A percentile compares a stretch with the other conserved stretches of the same genome.
phyloP scores from a whole-genome alignment of 2,329 filamentous ascomycete species.

The Phialophora macrospora region DNA sequence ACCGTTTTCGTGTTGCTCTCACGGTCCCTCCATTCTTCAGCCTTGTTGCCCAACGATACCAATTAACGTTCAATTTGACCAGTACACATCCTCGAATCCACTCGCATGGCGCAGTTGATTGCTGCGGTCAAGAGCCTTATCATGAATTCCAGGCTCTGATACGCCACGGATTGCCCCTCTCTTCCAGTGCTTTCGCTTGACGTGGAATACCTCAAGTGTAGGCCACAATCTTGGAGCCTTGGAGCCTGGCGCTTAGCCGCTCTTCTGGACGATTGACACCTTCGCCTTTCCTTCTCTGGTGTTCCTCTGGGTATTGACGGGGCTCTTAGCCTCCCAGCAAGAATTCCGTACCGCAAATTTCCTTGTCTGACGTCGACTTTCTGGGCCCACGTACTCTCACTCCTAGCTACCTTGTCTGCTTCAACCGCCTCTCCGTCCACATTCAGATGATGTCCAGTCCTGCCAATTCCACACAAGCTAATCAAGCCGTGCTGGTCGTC shows the following conservation, averaged over 20 bases:
- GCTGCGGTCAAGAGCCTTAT: slow-evolving; percentile 1
- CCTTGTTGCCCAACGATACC: not conserved
- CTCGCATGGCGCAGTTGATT: not conserved
- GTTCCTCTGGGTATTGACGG: not conserved
- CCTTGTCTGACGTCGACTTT: not conserved
- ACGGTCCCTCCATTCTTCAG: not conserved
- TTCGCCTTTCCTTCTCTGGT: not conserved
- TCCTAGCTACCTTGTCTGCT: not conserved
- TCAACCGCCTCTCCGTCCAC: not conserved
- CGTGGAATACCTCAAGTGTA: not conserved
- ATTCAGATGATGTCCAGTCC: not conserved
- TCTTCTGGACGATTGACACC: not conserved
- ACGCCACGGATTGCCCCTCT: not conserved
- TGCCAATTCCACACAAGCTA: not conserved
- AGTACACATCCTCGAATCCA: not conserved
- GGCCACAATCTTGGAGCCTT: not conserved
- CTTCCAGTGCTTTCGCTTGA: not conserved
- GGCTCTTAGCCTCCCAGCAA: not conserved
- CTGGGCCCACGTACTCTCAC: not conserved
- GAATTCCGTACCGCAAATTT: not conserved
- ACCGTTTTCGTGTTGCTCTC: not conserved
- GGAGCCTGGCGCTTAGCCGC: slow-evolving; percentile 2
- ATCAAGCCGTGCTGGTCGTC: not conserved
- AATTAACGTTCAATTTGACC: not conserved
- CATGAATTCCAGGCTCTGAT: not conserved